Evolutionary conservation across 1,139 yeast species (phyloP), one percentile per base, ranked within the genome.

Genomic region (Pichia inconspicua): DNA sequence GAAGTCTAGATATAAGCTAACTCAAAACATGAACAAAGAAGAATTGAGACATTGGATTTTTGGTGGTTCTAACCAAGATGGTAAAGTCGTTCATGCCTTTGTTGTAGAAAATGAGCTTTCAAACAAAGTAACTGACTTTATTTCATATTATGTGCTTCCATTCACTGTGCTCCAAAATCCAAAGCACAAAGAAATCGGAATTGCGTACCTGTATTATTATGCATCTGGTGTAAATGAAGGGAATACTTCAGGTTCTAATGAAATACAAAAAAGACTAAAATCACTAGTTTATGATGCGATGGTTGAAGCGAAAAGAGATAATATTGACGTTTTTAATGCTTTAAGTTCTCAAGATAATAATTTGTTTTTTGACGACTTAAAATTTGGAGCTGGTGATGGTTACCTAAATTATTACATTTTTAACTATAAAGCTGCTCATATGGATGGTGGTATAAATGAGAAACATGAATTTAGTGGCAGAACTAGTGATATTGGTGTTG

Each of bases 321-420:
- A 75, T 40, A 88, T 86, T 59, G 98, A 92, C 65, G 97, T 94
- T 3, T 88, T 90, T 75, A 92, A 92, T 64, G 96, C 97, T 15
- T 74, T 92, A 53, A 82, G 97, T 0, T 75, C 89, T 12, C 95
- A 90, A 68, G 98, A 92, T 63, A 94, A 92, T 64, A 77, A 89
- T 10, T 69, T 82, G 52, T 88, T 92, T 67, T 71, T 92, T 57
- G 84, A 86, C 38, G 82, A 84, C 45, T 74, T 87, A 67, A 87
- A 88, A 64, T 92, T 94, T 65, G 97, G 96, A 25, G 78, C 81
- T 44, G 99, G 99, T 41, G 97, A 92, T 65, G 99, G 98, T 0
- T 78, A 78, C 63, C 75, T 92, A 62, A 86, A 92, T 67, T 94
- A 84, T 65, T 92, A 92, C 64, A 70, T 94, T 59, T 94, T 92